These are phyloP conservation scores for Stagonosporopsis vannaccii DNA, from an alignment of 2,329 filamentous ascomycete species.

Conservation along the genomic window DNA sequence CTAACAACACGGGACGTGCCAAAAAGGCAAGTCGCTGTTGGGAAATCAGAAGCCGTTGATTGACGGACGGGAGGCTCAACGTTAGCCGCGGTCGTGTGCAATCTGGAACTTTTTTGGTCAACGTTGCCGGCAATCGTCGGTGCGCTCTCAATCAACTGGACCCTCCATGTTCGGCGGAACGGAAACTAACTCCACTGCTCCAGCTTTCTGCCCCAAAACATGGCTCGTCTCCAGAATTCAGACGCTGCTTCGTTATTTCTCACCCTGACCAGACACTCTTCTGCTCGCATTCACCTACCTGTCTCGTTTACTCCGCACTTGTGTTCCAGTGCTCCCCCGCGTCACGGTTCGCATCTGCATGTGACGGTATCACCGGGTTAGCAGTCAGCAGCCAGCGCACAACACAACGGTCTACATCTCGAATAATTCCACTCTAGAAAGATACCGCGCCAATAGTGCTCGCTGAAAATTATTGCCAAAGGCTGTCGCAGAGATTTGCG, in stretches of 20 bases:
- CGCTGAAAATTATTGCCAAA: background rate
- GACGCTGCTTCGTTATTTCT: slow-evolving; percentile 12
- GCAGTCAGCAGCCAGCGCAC: slow-evolving; percentile 6
- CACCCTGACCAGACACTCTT: slow-evolving; percentile 3
- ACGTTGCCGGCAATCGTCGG: slow-evolving; percentile 14
- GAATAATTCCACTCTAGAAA: background rate
- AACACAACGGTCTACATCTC: background rate
- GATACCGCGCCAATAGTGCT: background rate
- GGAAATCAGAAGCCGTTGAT: slow-evolving; percentile 10
- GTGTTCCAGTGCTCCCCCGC: slow-evolving; percentile 19
- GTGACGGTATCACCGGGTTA: slow-evolving; percentile 34
- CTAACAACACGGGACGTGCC: background rate
- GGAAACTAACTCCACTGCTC: slow-evolving; percentile 26
- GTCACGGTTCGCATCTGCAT: slow-evolving; percentile 35
- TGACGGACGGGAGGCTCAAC: slow-evolving; percentile 18
- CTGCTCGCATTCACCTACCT: background rate
- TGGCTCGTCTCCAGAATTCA: slow-evolving; percentile 22
- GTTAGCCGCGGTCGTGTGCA: slow-evolving; percentile 13
- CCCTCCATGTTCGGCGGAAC: slow-evolving; percentile 17
- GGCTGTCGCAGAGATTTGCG: background rate
- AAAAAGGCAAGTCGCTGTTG: background rate
- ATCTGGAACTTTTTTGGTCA: slow-evolving; percentile 15
- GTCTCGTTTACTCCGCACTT: slow-evolving; percentile 15
- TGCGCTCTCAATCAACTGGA: slow-evolving; percentile 10
- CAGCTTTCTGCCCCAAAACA: slow-evolving; percentile 25